phyloP scores from a whole-genome alignment of 371 early-diverging fungal species.

The Zopfochytrium polystomum region DNA sequence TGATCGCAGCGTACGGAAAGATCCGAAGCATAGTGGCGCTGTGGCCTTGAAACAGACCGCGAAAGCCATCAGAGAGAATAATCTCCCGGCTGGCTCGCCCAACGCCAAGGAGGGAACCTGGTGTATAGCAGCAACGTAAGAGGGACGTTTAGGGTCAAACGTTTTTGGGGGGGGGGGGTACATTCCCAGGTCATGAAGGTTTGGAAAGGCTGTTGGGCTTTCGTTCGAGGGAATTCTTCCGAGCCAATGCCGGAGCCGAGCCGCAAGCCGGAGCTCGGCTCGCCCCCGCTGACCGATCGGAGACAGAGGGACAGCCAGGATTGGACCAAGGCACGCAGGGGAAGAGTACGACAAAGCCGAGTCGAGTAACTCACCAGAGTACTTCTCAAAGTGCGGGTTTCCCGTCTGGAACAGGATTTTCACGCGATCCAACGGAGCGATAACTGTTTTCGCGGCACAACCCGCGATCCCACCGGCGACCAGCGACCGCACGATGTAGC shows the following conservation, averaged over 20 bases:
- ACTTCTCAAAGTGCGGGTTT: slow-evolving; percentile 79
- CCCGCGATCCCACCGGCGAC: slow-evolving; percentile 73
- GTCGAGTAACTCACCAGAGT: slow-evolving; percentile 61
- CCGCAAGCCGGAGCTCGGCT: too few relatives aligned
- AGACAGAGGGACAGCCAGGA: slow-evolving; percentile 12
- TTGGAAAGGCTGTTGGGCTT: too few relatives aligned
- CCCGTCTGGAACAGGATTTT: slow-evolving; percentile 96
- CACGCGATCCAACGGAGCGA: slow-evolving; percentile 95
- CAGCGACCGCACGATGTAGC: slow-evolving; percentile 55
- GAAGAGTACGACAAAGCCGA: not conserved
- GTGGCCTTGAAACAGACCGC: slow-evolving; percentile 92
- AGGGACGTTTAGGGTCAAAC: too few relatives aligned
- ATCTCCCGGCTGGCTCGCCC: slow-evolving; percentile 79
- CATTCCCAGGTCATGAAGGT: too few relatives aligned
- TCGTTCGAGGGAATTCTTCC: too few relatives aligned
- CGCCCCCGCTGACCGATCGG: not conserved
- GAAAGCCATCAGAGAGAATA: slow-evolving; percentile 62
- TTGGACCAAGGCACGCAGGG: not conserved
- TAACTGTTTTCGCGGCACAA: slow-evolving; percentile 83
- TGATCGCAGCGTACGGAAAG: slow-evolving; percentile 95
- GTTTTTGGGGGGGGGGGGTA: too few relatives aligned
- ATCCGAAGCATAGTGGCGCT: slow-evolving; percentile 88
- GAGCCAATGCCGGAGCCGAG: too few relatives aligned
- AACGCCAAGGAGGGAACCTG: slow-evolving; percentile 83
- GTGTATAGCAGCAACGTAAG: not conserved